Evolutionary conservation across 2,329 filamentous ascomycete species (phyloP), one percentile per base, ranked within the genome.

Genomic region (Fusarium zealandicum): DNA sequence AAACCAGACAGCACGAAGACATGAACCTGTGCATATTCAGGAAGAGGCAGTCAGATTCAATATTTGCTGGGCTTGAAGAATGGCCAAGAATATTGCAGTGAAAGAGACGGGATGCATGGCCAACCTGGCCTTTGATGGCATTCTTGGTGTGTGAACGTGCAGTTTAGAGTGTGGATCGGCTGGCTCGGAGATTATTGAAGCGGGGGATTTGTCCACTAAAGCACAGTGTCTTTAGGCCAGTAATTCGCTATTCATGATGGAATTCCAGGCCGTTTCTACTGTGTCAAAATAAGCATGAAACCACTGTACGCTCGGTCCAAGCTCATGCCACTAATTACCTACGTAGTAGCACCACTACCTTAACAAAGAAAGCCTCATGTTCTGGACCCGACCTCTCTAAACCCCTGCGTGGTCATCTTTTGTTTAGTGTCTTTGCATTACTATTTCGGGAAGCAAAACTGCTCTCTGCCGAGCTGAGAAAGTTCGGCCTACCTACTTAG

Each of bases 361-460:
- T n/a, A n/a, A n/a, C n/a, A n/a, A 14, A 14, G 4, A 10, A 35
- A 17, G 14, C 14, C 7, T 30, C 18, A 40, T 17, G 22, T 18
- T 40, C 37, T 40, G 22, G 37, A 28, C 30, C 7, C 7, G 9
- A 10, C 37, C 37, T 30, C 9, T 22, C 22, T 20, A n/a, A 36
- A 14, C 12, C 35, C 20, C 22, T 18, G 11, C 22, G 17, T 22
- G 5, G 32, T 17, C 13, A 13, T 47, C 30, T 17, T 35, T 17
- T 17, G 14, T 20, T 31, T n/a, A 41, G 13, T 17, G 9, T 20
- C 17, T 31, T n/a, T 35, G 10, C 11, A 32, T 17, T 16, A 30
- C 46, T 49, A 49, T 49, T 49, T 49, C 35, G 8, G 46, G 46
- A 42, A 30, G 27, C 3, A 4, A 25, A 36, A 16, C 37, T 17